Evolutionary conservation across 2,329 filamentous ascomycete genomes (phyloP), one percentile per base, ranked within the genome.

Genomic region (Pseudogymnoascus sp.): DNA sequence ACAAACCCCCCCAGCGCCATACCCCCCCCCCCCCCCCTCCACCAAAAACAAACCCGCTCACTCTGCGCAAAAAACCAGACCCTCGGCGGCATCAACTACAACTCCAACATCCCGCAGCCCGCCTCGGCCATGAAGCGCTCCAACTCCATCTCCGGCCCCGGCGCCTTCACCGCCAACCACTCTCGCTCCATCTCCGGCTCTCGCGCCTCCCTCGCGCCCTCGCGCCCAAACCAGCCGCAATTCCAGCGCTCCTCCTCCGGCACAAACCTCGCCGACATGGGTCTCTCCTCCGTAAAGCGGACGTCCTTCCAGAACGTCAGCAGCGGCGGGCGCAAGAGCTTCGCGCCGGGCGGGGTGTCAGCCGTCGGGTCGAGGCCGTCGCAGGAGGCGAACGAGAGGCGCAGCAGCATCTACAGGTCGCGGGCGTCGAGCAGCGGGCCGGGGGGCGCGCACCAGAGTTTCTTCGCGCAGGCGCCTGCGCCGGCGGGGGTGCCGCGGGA

Each of bases 91-190:
- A 86, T 96, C 72, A 93, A 86, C 74, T 86, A 87, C 75, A 93
- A 92, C 75, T 89, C 90, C 19, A 85, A 86, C 21, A 90, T 99
- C 67, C 95, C 95, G 19, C 91, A 96, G 78, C 93, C 95, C 8
- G 84, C 90, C 28, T 97, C 93, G 42, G 91, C 92, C 42, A 88
- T 99, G 83, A 99, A 99, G 80, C 90, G 95, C 75, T 89, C 90
- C 31, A 95, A 87, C 72, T 93, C 91, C 11, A 87, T 86, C 69
- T 86, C 86, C 67, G 85, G 86, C 72, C 81, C 86, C 71, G 80
- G 80, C 64, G 85, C 83, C 53, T 88, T 84, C 71, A 86, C 87
- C 63, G 82, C 83, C 63, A 87, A 88, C 73, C 90, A 96, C 80
- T 86, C 80, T 69, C 91, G 93, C 70, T 91, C 91, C 28, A 85